A percentile compares a stretch with the other conserved stretches of the same genome.
Conservation (phyloP, 1,284 basidiomycete genomes). For the Tilletia indica region DNA sequence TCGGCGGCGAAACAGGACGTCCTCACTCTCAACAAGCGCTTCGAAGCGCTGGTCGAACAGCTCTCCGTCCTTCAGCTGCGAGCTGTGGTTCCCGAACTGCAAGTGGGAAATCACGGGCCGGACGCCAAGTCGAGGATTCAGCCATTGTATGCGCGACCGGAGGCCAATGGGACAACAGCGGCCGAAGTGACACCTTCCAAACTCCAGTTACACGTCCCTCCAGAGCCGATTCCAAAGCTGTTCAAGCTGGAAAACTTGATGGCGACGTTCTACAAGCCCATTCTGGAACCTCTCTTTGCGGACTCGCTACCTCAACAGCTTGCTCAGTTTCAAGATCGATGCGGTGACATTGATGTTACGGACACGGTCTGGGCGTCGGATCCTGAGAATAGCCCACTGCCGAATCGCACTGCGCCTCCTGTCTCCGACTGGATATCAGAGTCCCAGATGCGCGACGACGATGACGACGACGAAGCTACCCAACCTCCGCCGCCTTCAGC, state of each 20-base stretch:
- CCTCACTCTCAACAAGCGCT: neutral
- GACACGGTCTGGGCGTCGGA: slow-evolving; percentile 14
- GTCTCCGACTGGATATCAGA: neutral
- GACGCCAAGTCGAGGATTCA: neutral
- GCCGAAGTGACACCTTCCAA: neutral
- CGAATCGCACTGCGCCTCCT: neutral
- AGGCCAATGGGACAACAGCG: neutral
- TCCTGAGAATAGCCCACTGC: neutral
- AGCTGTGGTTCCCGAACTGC: slow-evolving; percentile 2
- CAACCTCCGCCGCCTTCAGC: neutral
- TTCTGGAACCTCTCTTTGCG: neutral
- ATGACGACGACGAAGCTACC: too few species aligned
- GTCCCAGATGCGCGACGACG: too few species aligned
- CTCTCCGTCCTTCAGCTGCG: neutral
- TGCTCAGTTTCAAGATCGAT: slow-evolving; percentile 1
- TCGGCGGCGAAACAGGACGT: neutral
- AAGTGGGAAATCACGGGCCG: neutral
- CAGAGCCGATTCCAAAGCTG: neutral
- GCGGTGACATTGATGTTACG: neutral
- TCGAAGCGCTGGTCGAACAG: neutral
- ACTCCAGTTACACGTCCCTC: neutral
- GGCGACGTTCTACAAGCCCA: neutral
- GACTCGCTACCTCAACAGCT: neutral
- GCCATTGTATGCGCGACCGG: neutral
- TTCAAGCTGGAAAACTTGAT: neutral